Conservation (phyloP, 2,329 filamentous ascomycete genomes). For the Alternaria longipes region DNA sequence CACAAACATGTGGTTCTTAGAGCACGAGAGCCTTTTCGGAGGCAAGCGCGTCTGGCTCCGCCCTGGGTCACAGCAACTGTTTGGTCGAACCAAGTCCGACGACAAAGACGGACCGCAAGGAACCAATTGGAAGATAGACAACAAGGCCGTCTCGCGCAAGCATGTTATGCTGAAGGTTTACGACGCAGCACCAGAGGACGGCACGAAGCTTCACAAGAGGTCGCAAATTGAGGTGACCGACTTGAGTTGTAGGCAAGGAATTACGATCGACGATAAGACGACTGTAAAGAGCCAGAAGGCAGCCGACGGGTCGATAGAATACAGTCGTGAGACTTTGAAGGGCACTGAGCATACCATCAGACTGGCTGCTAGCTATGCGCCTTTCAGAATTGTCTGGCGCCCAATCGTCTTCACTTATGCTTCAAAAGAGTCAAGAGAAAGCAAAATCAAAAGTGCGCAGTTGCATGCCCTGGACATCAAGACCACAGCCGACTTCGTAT, state of each 20-base stretch:
- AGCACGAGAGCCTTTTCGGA: slow-evolving; percentile 65
- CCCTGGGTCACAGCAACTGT: slow-evolving; percentile 84
- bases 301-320: slow-evolving; percentile 34
- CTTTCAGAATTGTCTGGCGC: slow-evolving; percentile 78
- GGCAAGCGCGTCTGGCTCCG: slow-evolving; percentile 81
- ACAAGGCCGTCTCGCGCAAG: slow-evolving; percentile 87
- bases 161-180: slow-evolving; percentile 82
- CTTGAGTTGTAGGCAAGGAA: slow-evolving; percentile 81
- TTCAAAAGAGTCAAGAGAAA: slow-evolving; percentile 70
- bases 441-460: slow-evolving; percentile 61
- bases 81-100: slow-evolving; percentile 80
- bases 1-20: slow-evolving; percentile 61
- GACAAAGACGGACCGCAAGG: slow-evolving; percentile 44
- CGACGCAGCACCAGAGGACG: slow-evolving; percentile 70
- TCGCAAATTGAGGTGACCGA: slow-evolving; percentile 80
- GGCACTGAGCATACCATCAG: slow-evolving; percentile 68
- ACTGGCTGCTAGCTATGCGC: slow-evolving; percentile 74
- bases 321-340: slow-evolving; percentile 36
- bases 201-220: slow-evolving; percentile 69
- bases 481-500: slow-evolving; percentile 75
- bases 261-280: slow-evolving; percentile 75
- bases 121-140: slow-evolving; percentile 67
- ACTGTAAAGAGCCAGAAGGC: slow-evolving; percentile 69
- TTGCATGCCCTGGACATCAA: slow-evolving; percentile 92
- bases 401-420: slow-evolving; percentile 85